A percentile compares a stretch with the other conserved stretches of the same genome.
phyloP scores from a whole-genome alignment of 1,284 basidiomycete genomes.

The Malassezia sympodialis region DNA sequence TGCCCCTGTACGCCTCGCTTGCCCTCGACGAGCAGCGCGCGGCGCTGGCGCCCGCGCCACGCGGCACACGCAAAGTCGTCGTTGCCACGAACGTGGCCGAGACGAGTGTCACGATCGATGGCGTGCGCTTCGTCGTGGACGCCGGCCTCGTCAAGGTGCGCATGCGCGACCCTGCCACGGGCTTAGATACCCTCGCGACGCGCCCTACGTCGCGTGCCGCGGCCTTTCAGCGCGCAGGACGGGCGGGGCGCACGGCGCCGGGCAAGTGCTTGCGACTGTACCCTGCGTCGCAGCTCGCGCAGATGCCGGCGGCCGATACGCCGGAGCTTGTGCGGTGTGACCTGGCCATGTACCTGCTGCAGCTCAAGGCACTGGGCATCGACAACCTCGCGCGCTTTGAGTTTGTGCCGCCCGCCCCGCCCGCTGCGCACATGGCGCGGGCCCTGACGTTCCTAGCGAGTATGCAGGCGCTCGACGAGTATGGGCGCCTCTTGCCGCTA shows the following conservation, averaged over 20 bases:
- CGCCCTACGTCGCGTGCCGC: conserved; percentile 48
- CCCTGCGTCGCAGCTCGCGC: conserved; percentile 57
- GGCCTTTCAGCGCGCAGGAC: conserved; percentile 48
- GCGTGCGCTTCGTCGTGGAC: conserved; percentile 88
- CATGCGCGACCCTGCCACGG: conserved; percentile 33
- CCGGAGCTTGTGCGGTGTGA: conserved; percentile 85
- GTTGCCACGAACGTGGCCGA: conserved; percentile 94
- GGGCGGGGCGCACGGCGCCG: conserved; percentile 54
- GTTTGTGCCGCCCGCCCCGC: conserved; percentile 71
- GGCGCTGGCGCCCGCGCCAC: conserved; percentile 67
- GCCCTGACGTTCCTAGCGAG: conserved; percentile 61
- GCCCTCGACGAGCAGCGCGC: conserved; percentile 72
- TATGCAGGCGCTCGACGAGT: conserved; percentile 53
- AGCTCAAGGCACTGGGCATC: conserved; percentile 76
- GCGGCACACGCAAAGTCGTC: conserved; percentile 74
- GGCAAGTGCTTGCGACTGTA: conserved; percentile 93
- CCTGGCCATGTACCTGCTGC: conserved; percentile 74
- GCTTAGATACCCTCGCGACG: conserved; percentile 45
- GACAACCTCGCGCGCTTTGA: conserved; percentile 81
- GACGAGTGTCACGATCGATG: conserved; percentile 90
- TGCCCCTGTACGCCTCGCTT: conserved; percentile 80
- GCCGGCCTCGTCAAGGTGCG: conserved; percentile 84
- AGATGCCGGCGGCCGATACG: conserved; percentile 60
- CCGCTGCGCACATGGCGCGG: conserved; percentile 70
- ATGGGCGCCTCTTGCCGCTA: conserved; percentile 52